Percentiles rank a stretch among this genome's conserved stretches.
Conservation (phyloP, 805 yeast genomes). For the Cyberlindnera petersonii region DNA sequence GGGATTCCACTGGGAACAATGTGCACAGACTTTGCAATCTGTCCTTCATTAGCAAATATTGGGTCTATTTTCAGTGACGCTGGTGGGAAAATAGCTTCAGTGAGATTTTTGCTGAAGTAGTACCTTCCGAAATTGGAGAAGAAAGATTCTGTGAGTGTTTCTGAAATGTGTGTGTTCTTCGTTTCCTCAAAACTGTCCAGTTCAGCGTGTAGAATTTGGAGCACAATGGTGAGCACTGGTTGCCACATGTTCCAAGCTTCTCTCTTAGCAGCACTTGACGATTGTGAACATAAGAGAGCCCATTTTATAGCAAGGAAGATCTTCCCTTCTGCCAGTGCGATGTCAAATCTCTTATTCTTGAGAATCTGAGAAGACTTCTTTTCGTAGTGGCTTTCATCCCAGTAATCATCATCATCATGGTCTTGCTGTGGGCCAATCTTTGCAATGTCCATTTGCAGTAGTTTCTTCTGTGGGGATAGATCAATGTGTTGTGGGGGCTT, state of each 20-base stretch:
- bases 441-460: constrained; percentile 12
- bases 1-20: not conserved
- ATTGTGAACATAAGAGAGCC: constrained; percentile 29
- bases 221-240: constrained; percentile 16
- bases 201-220: constrained; percentile 19
- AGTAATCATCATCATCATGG: constrained; percentile 11
- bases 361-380: constrained; percentile 23
- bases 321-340: constrained; percentile 17
- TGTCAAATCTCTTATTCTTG: constrained; percentile 26
- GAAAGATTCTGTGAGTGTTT: constrained; percentile 10
- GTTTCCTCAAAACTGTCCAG: constrained; percentile 8
- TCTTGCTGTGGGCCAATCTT: not conserved
- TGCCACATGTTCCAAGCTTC: constrained; percentile 24
- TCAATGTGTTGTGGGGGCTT: constrained; percentile 1
- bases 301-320: constrained; percentile 30
- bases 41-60: constrained; percentile 19
- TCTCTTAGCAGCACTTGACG: constrained; percentile 8
- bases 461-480: constrained; percentile 25
- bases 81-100: constrained; percentile 12
- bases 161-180: not conserved
- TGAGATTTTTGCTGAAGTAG: constrained; percentile 11
- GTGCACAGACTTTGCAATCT: constrained; percentile 16
- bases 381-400: constrained; percentile 12
- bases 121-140: constrained; percentile 12
- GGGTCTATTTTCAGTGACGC: constrained; percentile 3